Evolutionary conservation across 495 filamentous ascomycete species (phyloP).

Genomic region (Hypoxylon rickii): DNA sequence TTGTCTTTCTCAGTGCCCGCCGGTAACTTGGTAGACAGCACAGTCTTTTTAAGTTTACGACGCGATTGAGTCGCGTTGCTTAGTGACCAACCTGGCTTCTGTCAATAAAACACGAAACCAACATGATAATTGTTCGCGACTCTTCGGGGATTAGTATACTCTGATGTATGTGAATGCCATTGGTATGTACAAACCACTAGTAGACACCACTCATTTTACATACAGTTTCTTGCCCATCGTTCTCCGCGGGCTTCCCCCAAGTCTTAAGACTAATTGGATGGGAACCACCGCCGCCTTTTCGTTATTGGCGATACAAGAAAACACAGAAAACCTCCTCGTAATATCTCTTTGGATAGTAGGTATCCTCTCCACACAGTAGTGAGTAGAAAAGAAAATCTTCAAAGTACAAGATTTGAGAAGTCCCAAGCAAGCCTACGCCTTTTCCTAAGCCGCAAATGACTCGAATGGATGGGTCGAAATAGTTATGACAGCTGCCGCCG

Average conservation of each 20-base stretch:
- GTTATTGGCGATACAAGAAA: conserved; percentile 12
- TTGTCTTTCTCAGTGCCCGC: too few relatives aligned
- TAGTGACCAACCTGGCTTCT: too few relatives aligned
- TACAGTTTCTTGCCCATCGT: conserved; percentile 22
- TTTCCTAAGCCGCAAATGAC: conserved; percentile 1
- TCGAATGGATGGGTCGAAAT: conserved; percentile 11
- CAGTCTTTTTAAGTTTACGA: too few relatives aligned
- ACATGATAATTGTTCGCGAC: too few relatives aligned
- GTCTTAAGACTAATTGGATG: conserved; percentile 14
- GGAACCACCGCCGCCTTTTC: conserved; percentile 16
- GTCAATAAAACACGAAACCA: too few relatives aligned
- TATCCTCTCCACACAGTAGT: conserved; percentile 7
- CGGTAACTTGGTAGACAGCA: too few relatives aligned
- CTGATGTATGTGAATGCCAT: conserved; percentile 17
- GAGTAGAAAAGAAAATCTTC: conserved; percentile 22
- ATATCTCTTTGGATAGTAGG: background rate
- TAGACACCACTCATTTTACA: conserved; percentile 20
- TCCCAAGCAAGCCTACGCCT: conserved; percentile 6
- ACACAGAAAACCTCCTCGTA: conserved; percentile 11
- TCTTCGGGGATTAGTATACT: conserved; percentile 7
- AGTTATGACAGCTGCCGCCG: conserved; percentile 9
- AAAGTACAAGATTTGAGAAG: conserved; percentile 21
- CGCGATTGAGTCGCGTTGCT: too few relatives aligned
- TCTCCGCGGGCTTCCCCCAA: conserved; percentile 8
- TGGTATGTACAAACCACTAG: conserved; percentile 27